Evolutionary conservation across 176 grass and related monocot genomes (phyloP).

Genomic region (Pontederia crassipes): DNA sequence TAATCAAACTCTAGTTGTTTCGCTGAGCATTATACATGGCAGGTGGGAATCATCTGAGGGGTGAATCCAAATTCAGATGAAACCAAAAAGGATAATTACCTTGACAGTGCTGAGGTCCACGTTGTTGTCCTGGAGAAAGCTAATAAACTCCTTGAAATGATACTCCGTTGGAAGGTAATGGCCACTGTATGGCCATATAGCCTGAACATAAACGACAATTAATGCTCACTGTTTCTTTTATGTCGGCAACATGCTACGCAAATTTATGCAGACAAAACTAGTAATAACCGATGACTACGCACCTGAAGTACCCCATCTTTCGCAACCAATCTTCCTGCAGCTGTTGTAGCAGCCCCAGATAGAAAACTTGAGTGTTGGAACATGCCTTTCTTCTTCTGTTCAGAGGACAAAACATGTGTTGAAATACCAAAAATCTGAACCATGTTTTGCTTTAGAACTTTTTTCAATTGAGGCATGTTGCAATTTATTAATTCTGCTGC

Average conservation of each 20-base stretch:
- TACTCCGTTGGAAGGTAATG: slow-evolving; percentile 84
- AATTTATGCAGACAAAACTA: no score
- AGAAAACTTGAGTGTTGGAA: slow-evolving; percentile 27
- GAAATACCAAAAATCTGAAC: background rate
- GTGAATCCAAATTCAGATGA: background rate
- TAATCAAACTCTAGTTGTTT: no score
- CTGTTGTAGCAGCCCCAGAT: slow-evolving; percentile 45
- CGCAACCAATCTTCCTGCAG: slow-evolving; percentile 77
- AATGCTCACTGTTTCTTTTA: no score
- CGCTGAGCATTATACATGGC: background rate
- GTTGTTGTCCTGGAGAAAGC: slow-evolving; percentile 63
- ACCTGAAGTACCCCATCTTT: slow-evolving; percentile 55
- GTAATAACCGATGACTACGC: no score
- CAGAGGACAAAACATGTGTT: background rate
- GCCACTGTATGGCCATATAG: slow-evolving; percentile 88
- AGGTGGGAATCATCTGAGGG: background rate
- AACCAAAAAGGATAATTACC: slow-evolving; percentile 25
- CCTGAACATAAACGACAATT: slow-evolving; percentile 9
- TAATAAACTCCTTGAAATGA: slow-evolving; percentile 76
- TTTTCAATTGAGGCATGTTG: no score
- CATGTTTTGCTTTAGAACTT: no score
- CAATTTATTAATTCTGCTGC: no score
- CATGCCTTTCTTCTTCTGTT: slow-evolving; percentile 88
- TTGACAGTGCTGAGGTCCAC: slow-evolving; percentile 80
- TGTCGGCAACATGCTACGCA: no score